Percentiles rank a stretch among this genome's conserved stretches.
Evolutionary conservation across 2,329 filamentous ascomycete species (phyloP).

Genomic region (Colletotrichum melonis): DNA sequence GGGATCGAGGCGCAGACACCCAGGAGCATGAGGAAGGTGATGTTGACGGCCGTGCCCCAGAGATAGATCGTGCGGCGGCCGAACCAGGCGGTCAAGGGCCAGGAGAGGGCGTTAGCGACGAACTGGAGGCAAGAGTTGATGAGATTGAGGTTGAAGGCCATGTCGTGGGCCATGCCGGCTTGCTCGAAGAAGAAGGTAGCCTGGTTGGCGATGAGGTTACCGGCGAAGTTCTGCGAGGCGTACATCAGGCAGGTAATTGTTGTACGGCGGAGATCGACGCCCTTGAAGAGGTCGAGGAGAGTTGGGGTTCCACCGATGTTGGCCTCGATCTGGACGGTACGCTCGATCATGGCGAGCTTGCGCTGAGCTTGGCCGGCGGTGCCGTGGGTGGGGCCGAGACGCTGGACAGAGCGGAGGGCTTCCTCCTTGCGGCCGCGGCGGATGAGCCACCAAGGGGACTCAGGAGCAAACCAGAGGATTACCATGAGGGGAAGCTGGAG

Average conservation of each 20-base stretch:
- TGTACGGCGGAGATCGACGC: slow-evolving; percentile 65
- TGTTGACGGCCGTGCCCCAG: slow-evolving; percentile 47
- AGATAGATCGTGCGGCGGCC: slow-evolving; percentile 54
- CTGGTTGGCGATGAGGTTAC: slow-evolving; percentile 72
- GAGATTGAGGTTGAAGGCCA: slow-evolving; percentile 41
- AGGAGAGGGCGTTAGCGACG: slow-evolving; percentile 48
- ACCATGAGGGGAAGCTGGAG: slow-evolving; percentile 61
- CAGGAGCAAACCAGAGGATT: slow-evolving; percentile 60
- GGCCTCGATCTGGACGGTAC: slow-evolving; percentile 64
- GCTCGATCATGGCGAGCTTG: slow-evolving; percentile 67
- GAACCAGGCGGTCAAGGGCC: slow-evolving; percentile 49
- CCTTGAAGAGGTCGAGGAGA: slow-evolving; percentile 63
- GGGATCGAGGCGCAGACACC: slow-evolving; percentile 48
- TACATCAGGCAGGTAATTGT: slow-evolving; percentile 68
- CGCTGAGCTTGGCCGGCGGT: slow-evolving; percentile 50
- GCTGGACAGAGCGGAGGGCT: slow-evolving; percentile 57
- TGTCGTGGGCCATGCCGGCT: slow-evolving; percentile 38
- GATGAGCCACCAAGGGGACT: slow-evolving; percentile 66
- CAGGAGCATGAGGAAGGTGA: slow-evolving; percentile 49
- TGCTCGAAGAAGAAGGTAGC: slow-evolving; percentile 68
- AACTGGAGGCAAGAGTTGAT: slow-evolving; percentile 45
- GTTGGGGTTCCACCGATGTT: slow-evolving; percentile 54
- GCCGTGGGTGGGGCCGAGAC: slow-evolving; percentile 50
- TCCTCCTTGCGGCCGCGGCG: slow-evolving; percentile 57
- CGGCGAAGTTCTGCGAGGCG: slow-evolving; percentile 68